Evolutionary conservation across 345 rosid species (phyloP).

Genomic region (Durio zibethinus): DNA sequence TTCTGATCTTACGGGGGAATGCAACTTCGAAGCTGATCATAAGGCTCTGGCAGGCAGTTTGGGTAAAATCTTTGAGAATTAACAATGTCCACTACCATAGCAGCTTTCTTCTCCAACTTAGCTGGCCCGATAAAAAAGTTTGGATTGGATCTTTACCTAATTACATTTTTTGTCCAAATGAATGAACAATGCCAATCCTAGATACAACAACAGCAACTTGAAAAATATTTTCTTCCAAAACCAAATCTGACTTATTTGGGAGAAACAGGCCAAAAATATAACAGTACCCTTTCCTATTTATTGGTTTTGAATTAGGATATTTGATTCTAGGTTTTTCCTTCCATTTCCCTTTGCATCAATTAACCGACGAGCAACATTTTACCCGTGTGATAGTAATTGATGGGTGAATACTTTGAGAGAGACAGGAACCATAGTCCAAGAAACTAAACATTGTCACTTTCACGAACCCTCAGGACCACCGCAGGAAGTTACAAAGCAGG

Average conservation of each 20-base stretch:
- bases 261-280: not conserved
- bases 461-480: not conserved
- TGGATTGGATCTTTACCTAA: not conserved
- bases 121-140: not conserved
- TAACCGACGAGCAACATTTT: not conserved
- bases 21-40: constrained; percentile 2
- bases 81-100: not conserved
- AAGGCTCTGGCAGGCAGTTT: not conserved
- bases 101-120: constrained; percentile 8
- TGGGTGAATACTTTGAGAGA: not conserved
- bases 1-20: not conserved
- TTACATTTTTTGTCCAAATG: not conserved
- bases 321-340: too few species aligned
- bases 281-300: not conserved
- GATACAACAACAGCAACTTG: too few species aligned
- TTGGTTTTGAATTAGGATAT: too few species aligned
- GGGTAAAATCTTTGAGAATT: not conserved
- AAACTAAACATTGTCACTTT: not conserved
- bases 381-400: not conserved
- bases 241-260: not conserved
- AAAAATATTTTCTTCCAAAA: too few species aligned
- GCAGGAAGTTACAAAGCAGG: not conserved
- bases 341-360: not conserved
- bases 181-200: not conserved
- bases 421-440: not conserved